Conservation (phyloP, 306 rosid genomes). For the Quercus variabilis region DNA sequence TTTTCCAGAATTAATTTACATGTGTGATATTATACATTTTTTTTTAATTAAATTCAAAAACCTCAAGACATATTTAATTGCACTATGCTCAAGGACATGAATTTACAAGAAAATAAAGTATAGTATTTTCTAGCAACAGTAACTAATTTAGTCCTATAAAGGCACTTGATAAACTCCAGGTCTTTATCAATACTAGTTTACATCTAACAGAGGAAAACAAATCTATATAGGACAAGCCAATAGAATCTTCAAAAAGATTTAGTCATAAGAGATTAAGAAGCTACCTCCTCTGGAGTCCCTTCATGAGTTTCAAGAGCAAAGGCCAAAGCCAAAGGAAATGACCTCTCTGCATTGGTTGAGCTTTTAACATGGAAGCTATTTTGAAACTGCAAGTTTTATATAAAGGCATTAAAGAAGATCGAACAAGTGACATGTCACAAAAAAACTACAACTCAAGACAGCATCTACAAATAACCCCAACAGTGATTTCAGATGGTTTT, state of each 20-base stretch:
- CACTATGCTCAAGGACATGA: not conserved
- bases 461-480: not conserved
- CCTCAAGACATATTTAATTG: not conserved
- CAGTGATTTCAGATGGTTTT: too few species aligned
- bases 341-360: constrained; percentile 30
- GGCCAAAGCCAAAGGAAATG: constrained; percentile 41
- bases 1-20: not conserved
- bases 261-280: constrained; percentile 9
- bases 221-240: constrained; percentile 4
- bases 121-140: not conserved
- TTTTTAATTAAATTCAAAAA: not conserved
- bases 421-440: constrained; percentile 9
- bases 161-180: not conserved
- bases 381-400: constrained; percentile 63
- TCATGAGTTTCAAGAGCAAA: constrained; percentile 60
- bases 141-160: not conserved
- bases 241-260: not conserved
- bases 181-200: not conserved
- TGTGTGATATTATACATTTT: not conserved
- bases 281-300: constrained; percentile 93
- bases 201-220: not conserved
- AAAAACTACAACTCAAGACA: constrained; percentile 7
- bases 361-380: constrained; percentile 59
- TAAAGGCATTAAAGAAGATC: constrained; percentile 25
- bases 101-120: not conserved